Conservation (phyloP, 2,329 filamentous ascomycete genomes). For the Albifimbria verrucaria region DNA sequence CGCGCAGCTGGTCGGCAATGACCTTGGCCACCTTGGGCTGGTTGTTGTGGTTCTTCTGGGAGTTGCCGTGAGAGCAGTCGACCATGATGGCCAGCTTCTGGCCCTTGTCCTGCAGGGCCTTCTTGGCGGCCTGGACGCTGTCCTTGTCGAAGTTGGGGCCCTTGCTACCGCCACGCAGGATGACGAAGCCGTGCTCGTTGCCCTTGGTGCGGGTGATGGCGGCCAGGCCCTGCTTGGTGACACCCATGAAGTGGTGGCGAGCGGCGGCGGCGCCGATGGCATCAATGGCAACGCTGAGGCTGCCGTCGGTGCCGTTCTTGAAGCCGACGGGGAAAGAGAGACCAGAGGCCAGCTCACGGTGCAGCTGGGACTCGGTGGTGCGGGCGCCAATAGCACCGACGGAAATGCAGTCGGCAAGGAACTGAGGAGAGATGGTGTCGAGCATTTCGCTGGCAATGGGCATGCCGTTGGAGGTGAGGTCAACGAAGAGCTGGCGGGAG, state of each 20-base stretch:
- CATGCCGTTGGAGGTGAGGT: slow-evolving; percentile 83
- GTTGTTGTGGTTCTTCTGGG: slow-evolving; percentile 95
- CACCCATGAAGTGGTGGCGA: slow-evolving; percentile 97
- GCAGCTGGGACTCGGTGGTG: slow-evolving; percentile 94
- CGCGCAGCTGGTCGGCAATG: slow-evolving; percentile 79
- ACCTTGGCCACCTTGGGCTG: slow-evolving; percentile 87
- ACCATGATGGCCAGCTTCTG: slow-evolving; percentile 93
- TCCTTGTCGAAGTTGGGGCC: slow-evolving; percentile 93
- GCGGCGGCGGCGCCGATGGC: slow-evolving; percentile 83
- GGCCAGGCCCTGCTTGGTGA: slow-evolving; percentile 94
- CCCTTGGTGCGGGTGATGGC: slow-evolving; percentile 91
- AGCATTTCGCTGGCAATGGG: slow-evolving; percentile 98
- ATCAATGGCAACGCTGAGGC: slow-evolving; percentile 86
- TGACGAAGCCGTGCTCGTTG: slow-evolving; percentile 97
- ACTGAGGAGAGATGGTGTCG: slow-evolving; percentile 97
- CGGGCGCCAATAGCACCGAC: slow-evolving; percentile 93
- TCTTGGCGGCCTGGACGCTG: slow-evolving; percentile 75
- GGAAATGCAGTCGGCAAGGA: slow-evolving; percentile 92
- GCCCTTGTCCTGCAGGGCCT: slow-evolving; percentile 75
- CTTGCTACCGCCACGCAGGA: slow-evolving; percentile 84
- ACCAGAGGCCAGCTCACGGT: slow-evolving; percentile 92
- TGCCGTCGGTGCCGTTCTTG: slow-evolving; percentile 98
- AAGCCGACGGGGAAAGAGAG: slow-evolving; percentile 97
- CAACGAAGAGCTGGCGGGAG: slow-evolving; percentile 88
- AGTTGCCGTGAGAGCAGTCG: slow-evolving; percentile 98